These are phyloP conservation scores for Speleostelium caveatum DNA, from an alignment of 78 protist species.

Conservation along the genomic window DNA sequence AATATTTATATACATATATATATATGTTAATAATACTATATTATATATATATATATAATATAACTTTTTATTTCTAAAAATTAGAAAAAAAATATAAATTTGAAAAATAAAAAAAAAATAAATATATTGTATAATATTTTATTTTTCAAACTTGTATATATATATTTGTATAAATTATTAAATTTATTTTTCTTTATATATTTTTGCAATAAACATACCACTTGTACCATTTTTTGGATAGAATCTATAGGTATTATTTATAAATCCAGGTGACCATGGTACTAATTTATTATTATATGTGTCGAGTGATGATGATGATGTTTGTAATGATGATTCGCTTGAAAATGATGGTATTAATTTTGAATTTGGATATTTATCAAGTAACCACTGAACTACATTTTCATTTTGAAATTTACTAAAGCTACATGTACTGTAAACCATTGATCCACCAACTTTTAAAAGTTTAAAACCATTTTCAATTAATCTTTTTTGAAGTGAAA, in stretches of 20 bases:
- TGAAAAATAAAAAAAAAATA: neutral
- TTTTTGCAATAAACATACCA: constrained; percentile 78
- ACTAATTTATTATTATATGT: neutral
- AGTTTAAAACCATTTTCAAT: constrained; percentile 69
- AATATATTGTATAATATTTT: neutral
- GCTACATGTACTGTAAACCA: constrained; percentile 83
- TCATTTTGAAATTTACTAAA: constrained; percentile 81
- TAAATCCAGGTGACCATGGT: constrained; percentile 46
- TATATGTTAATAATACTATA: neutral
- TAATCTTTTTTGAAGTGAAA: constrained; percentile 52
- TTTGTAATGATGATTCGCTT: too few relatives aligned
- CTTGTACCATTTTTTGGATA: constrained; percentile 78
- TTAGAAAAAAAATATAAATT: too few relatives aligned
- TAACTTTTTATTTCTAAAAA: too few relatives aligned
- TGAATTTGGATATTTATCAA: constrained; percentile 21
- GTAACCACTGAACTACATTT: constrained; percentile 63
- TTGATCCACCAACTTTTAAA: constrained; percentile 75
- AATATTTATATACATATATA: neutral
- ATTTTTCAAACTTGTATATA: neutral
- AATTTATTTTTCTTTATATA: constrained; percentile 24
- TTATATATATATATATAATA: too few relatives aligned
- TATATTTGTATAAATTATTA: neutral
- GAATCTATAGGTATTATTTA: constrained; percentile 67
- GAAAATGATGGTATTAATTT: constrained; percentile 58
- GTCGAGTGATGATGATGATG: neutral